phyloP scores from a whole-genome alignment of 2,329 filamentous ascomycete genomes.

The Apiospora hydei region DNA sequence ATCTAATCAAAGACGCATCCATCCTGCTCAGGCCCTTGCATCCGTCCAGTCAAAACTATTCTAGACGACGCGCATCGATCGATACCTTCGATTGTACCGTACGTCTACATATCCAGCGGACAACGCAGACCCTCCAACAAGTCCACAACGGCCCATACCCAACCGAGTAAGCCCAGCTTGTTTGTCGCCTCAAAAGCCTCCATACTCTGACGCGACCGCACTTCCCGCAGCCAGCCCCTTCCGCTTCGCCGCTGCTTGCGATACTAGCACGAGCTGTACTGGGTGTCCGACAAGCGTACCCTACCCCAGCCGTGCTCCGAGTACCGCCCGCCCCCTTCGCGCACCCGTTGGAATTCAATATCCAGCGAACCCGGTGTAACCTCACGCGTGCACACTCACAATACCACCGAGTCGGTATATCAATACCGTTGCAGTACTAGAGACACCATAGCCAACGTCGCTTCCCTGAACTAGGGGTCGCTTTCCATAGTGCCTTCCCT shows the following conservation, averaged over 20 bases:
- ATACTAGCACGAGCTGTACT: constrained; percentile 12
- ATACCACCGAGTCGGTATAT: constrained; percentile 5
- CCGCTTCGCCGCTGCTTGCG: constrained; percentile 16
- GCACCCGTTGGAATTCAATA: constrained; percentile 11
- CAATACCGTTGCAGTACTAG: constrained; percentile 17
- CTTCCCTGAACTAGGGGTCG: neutral
- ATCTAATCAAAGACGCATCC: constrained; percentile 19
- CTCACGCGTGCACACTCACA: constrained; percentile 5
- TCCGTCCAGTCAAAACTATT: constrained; percentile 17
- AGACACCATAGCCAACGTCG: constrained; percentile 16
- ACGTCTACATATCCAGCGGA: constrained; percentile 23
- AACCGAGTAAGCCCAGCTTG: constrained; percentile 28
- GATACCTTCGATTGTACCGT: constrained; percentile 12
- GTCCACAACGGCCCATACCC: constrained; percentile 24
- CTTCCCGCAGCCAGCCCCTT: neutral
- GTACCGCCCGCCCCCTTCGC: neutral
- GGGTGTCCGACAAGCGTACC: constrained; percentile 1
- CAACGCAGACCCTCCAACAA: constrained; percentile 31
- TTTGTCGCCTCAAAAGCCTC: constrained; percentile 8
- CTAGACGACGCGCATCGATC: constrained; percentile 8
- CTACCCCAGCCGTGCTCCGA: constrained; percentile 18
- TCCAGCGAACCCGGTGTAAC: constrained; percentile 15
- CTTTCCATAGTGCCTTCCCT: constrained; percentile 21
- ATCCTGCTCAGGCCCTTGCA: constrained; percentile 5
- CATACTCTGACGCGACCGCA: constrained; percentile 16